phyloP scores from a whole-genome alignment of 768 basidiomycete genomes.

The Suillus tomentosus region DNA sequence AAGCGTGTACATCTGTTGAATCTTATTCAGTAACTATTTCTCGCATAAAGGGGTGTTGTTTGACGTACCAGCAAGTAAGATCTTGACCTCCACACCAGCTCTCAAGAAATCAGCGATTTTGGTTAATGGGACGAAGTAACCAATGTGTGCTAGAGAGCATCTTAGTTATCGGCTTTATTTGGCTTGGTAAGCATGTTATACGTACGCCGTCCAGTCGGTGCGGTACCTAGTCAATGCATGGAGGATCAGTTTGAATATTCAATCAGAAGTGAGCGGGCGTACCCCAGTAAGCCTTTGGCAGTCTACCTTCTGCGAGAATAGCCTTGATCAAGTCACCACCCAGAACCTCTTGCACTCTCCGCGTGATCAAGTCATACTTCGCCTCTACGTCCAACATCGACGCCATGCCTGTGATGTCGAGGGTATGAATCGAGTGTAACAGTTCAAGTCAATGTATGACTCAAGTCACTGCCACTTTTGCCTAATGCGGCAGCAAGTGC shows the following conservation, averaged over 20 bases:
- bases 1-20: conserved; percentile 84
- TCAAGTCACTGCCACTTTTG: background rate
- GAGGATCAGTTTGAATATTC: conserved; percentile 4
- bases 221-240: conserved; percentile 62
- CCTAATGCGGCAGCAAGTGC: conserved; percentile 7
- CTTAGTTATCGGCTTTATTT: background rate
- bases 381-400: conserved; percentile 36
- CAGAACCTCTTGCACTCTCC: conserved; percentile 84
- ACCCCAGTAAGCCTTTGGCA: conserved; percentile 94
- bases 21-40: background rate
- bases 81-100: conserved; percentile 88
- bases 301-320: conserved; percentile 73
- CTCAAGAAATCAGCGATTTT: conserved; percentile 96
- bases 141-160: conserved; percentile 79
- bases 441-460: background rate
- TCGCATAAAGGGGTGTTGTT: background rate
- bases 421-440: background rate
- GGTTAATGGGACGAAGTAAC: conserved; percentile 91
- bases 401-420: conserved; percentile 28
- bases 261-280: conserved; percentile 32
- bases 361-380: conserved; percentile 81
- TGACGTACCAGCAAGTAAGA: conserved; percentile 72
- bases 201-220: conserved; percentile 93
- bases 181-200: conserved; percentile 7
- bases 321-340: conserved; percentile 82